Evolutionary conservation across 2,329 filamentous ascomycete species (phyloP), one percentile per base, ranked within the genome.

Genomic region (Grosmannia penicillata): DNA sequence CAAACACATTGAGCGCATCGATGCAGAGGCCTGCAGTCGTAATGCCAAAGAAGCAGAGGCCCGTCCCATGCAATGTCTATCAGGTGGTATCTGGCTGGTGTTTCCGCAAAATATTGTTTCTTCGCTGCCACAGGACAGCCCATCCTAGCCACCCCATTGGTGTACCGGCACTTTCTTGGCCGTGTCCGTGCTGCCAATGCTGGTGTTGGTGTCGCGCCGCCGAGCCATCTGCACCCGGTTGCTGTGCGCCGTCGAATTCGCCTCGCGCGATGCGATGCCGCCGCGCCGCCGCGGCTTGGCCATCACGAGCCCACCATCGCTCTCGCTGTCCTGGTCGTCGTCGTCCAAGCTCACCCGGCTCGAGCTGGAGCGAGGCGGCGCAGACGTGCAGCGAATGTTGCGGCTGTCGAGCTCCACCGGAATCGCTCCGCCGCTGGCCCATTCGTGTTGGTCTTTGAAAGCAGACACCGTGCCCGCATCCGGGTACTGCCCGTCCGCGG

Each of bases 101-200:
- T 30, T 6, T 30, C 28, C 8, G 8, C 17, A 17, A 30, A 30
- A 25, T 9, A 24, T 25, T 8, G 22, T 8, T 25, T 17, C 17
- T 9, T 11, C 18, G 22, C n/a, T 34, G n/a, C n/a, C n/a, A n/a
- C n/a, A n/a, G n/a, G n/a, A n/a, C 31, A 22, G 5, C 13, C 21
- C 17, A 33, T 17, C 15, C 21, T 40, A 32, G 15, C 38, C 37
- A 29, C n/a, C n/a, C n/a, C n/a, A n/a, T n/a, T 32, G n/a, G 33
- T 40, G 27, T n/a, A 46, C 25, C 5, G 43, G 26, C 13, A 72
- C 51, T 51, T 74, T 75, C 57, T 75, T 78, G 28, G 74, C 74
- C 31, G 74, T 78, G 47, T 77, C 74, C 1, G 70, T 75, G 50
- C 72, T 77, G 24, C 66, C 69, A 22, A 72, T 68, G 46, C 70